A percentile compares a stretch with the other conserved stretches of the same genome.
Conservation (phyloP, 2,329 filamentous ascomycete genomes). For the Colletotrichum magnum region DNA sequence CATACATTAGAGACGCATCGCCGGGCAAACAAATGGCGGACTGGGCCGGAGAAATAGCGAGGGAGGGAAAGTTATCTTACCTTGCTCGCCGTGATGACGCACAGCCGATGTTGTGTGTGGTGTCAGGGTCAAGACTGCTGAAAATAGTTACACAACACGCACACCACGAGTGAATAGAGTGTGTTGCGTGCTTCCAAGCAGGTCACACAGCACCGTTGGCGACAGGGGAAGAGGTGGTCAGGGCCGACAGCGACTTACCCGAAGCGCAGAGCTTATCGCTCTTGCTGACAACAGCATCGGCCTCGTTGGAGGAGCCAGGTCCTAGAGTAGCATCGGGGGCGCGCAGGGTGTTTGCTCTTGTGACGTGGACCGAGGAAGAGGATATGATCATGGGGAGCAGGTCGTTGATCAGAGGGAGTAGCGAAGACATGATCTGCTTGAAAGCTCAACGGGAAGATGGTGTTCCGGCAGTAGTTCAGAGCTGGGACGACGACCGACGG, state of each 20-base stretch:
- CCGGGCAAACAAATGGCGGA: neutral
- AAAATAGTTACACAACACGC: slow-evolving; percentile 44
- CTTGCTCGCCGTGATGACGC: slow-evolving; percentile 79
- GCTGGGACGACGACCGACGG: slow-evolving; percentile 1
- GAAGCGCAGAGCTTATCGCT: slow-evolving; percentile 77
- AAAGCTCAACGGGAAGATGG: slow-evolving; percentile 10
- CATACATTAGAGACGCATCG: slow-evolving; percentile 33
- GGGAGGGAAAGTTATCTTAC: slow-evolving; percentile 51
- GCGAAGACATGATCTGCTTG: slow-evolving; percentile 60
- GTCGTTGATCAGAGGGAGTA: slow-evolving; percentile 70
- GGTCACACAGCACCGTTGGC: neutral
- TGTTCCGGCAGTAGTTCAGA: neutral
- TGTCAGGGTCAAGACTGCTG: slow-evolving; percentile 72
- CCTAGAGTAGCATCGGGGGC: slow-evolving; percentile 54
- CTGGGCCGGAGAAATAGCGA: neutral
- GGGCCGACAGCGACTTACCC: slow-evolving; percentile 58
- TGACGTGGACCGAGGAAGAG: slow-evolving; percentile 69
- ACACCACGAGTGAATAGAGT: slow-evolving; percentile 19
- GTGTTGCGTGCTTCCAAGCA: slow-evolving; percentile 12
- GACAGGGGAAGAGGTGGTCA: slow-evolving; percentile 14
- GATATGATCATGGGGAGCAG: slow-evolving; percentile 73
- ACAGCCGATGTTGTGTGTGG: slow-evolving; percentile 73
- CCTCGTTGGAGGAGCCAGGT: slow-evolving; percentile 51
- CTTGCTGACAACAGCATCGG: slow-evolving; percentile 73
- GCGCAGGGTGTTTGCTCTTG: slow-evolving; percentile 52